These are phyloP conservation scores for Neurospora africana DNA, from an alignment of 495 filamentous ascomycete genomes.

Conservation along the genomic window DNA sequence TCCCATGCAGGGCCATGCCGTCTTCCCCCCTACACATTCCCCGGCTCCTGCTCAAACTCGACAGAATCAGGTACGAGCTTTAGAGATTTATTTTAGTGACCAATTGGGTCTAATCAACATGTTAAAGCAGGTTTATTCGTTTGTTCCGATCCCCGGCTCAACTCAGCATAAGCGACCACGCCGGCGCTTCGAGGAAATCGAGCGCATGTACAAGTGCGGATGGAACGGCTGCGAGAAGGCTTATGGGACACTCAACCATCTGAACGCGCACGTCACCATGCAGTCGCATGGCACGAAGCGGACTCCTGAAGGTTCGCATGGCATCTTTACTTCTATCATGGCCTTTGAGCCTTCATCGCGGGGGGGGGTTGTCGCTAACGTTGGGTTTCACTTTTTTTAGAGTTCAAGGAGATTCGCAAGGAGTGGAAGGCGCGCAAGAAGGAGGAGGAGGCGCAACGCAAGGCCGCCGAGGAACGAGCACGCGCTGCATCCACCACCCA, in stretches of 20 bases:
- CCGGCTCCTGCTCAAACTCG: slow-evolving; percentile 44
- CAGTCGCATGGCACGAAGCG: slow-evolving; percentile 87
- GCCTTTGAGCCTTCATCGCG: neutral
- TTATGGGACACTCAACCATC: slow-evolving; percentile 90
- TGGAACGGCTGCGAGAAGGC: slow-evolving; percentile 98
- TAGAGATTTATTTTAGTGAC: neutral
- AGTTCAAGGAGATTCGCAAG: slow-evolving; percentile 98
- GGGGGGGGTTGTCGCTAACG: slow-evolving; percentile 18
- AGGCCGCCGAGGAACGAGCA: slow-evolving; percentile 81
- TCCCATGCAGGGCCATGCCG: slow-evolving; percentile 37
- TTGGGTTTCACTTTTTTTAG: slow-evolving; percentile 35
- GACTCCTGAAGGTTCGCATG: slow-evolving; percentile 84
- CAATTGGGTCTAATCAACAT: slow-evolving; percentile 3
- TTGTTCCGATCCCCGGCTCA: slow-evolving; percentile 93
- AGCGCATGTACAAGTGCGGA: slow-evolving; percentile 99
- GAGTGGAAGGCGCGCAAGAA: slow-evolving; percentile 99
- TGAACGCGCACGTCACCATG: slow-evolving; percentile 98
- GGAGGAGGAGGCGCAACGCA: slow-evolving; percentile 86
- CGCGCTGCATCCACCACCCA: slow-evolving; percentile 53
- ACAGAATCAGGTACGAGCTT: slow-evolving; percentile 60
- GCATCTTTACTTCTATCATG: neutral
- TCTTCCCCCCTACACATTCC: slow-evolving; percentile 47
- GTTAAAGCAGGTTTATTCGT: slow-evolving; percentile 77
- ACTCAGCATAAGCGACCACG: slow-evolving; percentile 96
- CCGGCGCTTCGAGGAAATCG: slow-evolving; percentile 94